Percentiles rank a stretch among this genome's conserved stretches.
phyloP scores from a whole-genome alignment of 139 green algal species.

The Coelastrella sp. region DNA sequence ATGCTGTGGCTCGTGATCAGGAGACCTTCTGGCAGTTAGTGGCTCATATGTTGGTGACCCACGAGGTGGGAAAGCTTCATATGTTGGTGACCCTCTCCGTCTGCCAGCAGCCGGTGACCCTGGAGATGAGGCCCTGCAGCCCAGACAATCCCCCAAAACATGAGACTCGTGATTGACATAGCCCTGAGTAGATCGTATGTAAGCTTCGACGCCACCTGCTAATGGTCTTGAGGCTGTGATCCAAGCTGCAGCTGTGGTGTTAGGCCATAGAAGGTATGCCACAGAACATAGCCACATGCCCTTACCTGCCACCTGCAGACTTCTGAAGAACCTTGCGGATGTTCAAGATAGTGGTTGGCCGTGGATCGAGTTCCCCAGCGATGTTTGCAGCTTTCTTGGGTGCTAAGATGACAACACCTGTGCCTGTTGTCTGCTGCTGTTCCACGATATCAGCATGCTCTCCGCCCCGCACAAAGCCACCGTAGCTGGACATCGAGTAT shows the following conservation, averaged over 20 bases:
- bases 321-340: constrained; percentile 15
- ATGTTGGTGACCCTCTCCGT: not conserved
- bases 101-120: not conserved
- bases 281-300: not conserved
- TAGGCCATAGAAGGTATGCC: not conserved
- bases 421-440: constrained; percentile 11
- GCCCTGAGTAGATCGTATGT: too few species aligned
- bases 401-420: constrained; percentile 6
- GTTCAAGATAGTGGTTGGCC: constrained; percentile 3
- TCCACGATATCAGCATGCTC: not conserved
- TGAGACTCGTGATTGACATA: too few species aligned
- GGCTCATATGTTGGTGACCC: constrained; percentile 19
- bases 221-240: too few species aligned
- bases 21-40: not conserved
- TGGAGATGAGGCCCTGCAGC: constrained; percentile 1
- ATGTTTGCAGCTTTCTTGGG: not conserved
- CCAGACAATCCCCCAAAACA: too few species aligned
- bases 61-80: not conserved
- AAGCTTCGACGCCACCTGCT: too few species aligned
- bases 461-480: not conserved
- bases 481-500: not conserved
- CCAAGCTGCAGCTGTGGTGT: too few species aligned
- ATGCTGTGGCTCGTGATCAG: constrained; percentile 1
- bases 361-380: not conserved
- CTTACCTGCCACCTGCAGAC: not conserved